phyloP scores from a whole-genome alignment of 2,329 filamentous ascomycete genomes.

The Aureobasidium sp. region DNA sequence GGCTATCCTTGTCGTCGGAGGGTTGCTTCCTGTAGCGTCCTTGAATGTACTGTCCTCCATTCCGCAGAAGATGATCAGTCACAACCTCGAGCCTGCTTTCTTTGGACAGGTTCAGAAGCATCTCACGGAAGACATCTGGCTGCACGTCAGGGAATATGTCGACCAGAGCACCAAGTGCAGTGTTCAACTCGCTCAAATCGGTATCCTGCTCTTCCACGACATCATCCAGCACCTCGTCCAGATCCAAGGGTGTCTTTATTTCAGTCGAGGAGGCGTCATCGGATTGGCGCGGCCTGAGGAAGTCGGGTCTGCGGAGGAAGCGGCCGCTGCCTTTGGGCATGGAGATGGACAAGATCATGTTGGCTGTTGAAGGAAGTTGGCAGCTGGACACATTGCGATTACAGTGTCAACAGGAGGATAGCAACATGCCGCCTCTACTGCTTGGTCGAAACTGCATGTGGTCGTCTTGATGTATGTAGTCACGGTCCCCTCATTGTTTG shows the following conservation, averaged over 20 bases:
- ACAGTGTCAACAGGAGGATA: conserved; percentile 4
- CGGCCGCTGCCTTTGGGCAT: conserved; percentile 15
- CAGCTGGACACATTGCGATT: neutral
- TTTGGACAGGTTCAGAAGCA: conserved; percentile 66
- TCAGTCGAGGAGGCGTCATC: neutral
- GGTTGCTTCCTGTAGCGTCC: conserved; percentile 46
- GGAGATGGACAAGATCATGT: conserved; percentile 15
- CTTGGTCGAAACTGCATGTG: neutral
- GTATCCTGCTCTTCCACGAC: conserved; percentile 43
- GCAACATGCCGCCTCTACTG: conserved; percentile 2
- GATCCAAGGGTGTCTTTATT: neutral
- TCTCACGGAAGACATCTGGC: conserved; percentile 74
- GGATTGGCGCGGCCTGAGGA: neutral
- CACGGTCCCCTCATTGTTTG: neutral
- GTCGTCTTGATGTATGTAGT: neutral
- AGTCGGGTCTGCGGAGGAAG: conserved; percentile 12
- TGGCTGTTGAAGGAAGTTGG: neutral
- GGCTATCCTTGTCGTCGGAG: neutral
- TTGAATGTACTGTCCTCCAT: conserved; percentile 61
- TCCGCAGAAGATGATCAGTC: conserved; percentile 68
- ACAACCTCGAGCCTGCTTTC: conserved; percentile 71
- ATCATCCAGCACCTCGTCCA: neutral
- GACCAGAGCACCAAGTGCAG: conserved; percentile 59
- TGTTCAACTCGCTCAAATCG: conserved; percentile 63
- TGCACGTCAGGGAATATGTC: conserved; percentile 75